Conservation (phyloP, 441 rosid species). For the Hypseocharis bilobata region DNA sequence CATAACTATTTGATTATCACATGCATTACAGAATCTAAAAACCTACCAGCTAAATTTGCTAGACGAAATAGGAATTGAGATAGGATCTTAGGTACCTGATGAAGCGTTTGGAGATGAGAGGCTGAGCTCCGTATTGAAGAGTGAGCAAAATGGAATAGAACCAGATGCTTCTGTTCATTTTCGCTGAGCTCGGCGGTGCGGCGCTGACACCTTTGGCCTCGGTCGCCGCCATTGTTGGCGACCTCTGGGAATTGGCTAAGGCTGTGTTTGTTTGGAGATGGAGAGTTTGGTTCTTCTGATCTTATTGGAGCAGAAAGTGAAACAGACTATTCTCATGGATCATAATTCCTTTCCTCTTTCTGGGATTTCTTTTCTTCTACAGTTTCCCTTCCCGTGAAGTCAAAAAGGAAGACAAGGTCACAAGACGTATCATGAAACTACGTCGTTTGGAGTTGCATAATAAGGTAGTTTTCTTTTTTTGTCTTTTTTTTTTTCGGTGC, state of each 20-base stretch:
- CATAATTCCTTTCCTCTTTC: background rate
- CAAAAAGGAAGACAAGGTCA: background rate
- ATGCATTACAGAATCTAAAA: background rate
- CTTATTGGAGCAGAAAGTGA: background rate
- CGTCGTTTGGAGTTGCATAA: background rate
- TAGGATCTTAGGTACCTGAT: slow-evolving; percentile 49
- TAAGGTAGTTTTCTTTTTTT: no score
- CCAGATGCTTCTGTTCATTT: slow-evolving; percentile 39
- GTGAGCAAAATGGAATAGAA: slow-evolving; percentile 63
- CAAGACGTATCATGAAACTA: background rate
- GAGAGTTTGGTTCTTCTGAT: no score
- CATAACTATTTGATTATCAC: background rate
- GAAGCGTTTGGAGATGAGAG: slow-evolving; percentile 86
- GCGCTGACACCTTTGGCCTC: slow-evolving; percentile 20
- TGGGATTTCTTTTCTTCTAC: background rate
- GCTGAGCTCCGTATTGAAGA: slow-evolving; percentile 89
- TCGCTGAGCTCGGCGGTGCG: slow-evolving; percentile 10
- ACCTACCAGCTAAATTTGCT: background rate
- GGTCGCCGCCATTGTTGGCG: slow-evolving; percentile 34
- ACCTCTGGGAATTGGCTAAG: slow-evolving; percentile 3
- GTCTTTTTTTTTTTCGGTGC: no score
- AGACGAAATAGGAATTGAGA: background rate
- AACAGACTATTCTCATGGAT: no score
- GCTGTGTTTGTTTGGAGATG: no score
- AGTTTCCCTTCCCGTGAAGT: background rate